These are phyloP conservation scores for Kwoniella botswanensis DNA, from an alignment of 768 basidiomycete genomes.

Conservation along the genomic window DNA sequence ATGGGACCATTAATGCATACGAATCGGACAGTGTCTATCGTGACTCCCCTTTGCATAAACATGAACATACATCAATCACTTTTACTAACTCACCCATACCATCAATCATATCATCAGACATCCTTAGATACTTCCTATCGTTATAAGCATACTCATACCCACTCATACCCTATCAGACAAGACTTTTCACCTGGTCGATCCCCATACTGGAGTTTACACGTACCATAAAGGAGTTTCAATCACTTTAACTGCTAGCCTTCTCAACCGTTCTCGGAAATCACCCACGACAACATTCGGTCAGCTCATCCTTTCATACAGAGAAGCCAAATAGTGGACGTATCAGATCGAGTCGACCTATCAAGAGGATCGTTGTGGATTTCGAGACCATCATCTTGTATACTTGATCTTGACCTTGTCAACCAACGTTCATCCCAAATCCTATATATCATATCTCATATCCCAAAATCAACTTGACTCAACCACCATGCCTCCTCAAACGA, in stretches of 20 bases:
- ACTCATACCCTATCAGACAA: background rate
- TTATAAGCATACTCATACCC: background rate
- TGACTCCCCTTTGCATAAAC: background rate
- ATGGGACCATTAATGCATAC: background rate
- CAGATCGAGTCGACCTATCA: background rate
- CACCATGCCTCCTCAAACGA: conserved; percentile 8
- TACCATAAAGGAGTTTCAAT: background rate
- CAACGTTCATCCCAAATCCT: no score
- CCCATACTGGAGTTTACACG: conserved; percentile 1
- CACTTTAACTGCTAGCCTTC: background rate
- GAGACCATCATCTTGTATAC: no score
- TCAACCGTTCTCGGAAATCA: conserved; percentile 3
- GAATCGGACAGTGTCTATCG: background rate
- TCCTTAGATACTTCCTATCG: background rate
- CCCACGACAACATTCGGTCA: background rate
- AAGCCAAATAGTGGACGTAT: background rate
- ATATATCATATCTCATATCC: background rate
- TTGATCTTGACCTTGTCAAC: background rate
- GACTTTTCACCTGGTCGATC: background rate
- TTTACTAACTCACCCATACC: background rate
- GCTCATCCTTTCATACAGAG: background rate
- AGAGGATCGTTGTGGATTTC: background rate
- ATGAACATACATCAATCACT: background rate
- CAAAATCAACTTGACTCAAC: background rate
- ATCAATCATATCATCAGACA: background rate